Evolutionary conservation across 2,329 filamentous ascomycete genomes (phyloP), one percentile per base, ranked within the genome.

Genomic region (Bipolaris victoriae): DNA sequence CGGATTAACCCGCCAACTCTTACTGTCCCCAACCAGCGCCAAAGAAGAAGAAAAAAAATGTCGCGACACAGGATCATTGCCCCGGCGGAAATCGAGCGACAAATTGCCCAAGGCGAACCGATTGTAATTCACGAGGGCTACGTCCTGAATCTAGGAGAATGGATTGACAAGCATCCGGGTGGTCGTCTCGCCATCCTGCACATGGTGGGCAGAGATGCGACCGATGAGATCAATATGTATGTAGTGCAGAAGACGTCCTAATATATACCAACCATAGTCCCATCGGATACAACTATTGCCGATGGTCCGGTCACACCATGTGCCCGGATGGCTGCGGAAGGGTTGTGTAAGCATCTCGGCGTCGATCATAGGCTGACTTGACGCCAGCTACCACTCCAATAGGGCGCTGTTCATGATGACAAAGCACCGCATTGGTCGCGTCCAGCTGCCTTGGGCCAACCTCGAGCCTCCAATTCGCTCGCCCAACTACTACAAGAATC

Each of bases 201-300:
- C 75, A 87, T 86, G 83, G 82, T 86, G 3, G 84, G 84, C 53
- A 80, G 79, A 71, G 84, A 86, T 73, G 83, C 84, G 22, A 84
- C 83, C 18, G 82, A 85, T 66, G 84, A 86, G 68, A 86, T 86
- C 65, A 82, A 82, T 61, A 82, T 81, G 84, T 86, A 82, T 78
- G 71, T 60, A 35, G 24, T 26, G 46, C 49, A n/a, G 36, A 31
- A 26, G 15, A 24, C 47, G 35, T 49, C 60, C 10, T 31, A 31
- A 31, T 56, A 31, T 31, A 50, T 35, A 46, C n/a, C 41, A 50
- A 44, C 51, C 47, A 20, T 44, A 24, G 53, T 51, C 35, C 22
- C 60, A 16, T 52, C 57, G 13, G 5, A 60, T 61, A 49, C 43
- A 57, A 52, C 37, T 55, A 59, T 29, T 52, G 11, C 46, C 46